These are phyloP conservation scores for Cyclotella kingstonii DNA, from an alignment of 108 stramenopile species.

Conservation along the genomic window DNA sequence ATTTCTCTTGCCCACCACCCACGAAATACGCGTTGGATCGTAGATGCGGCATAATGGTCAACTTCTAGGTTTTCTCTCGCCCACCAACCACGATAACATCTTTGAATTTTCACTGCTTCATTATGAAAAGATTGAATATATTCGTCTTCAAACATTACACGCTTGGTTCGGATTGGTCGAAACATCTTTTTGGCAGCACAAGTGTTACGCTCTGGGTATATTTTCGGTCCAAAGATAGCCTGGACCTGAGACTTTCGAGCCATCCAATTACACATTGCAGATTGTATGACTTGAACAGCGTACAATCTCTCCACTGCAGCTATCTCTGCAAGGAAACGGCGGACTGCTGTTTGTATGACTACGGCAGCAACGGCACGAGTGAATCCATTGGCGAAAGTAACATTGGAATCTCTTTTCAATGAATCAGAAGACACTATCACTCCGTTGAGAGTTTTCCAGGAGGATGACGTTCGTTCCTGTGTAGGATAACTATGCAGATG, in stretches of 20 bases:
- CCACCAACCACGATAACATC: constrained; percentile 45
- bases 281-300: constrained; percentile 42
- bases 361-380: constrained; percentile 76
- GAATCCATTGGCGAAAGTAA: no score
- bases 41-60: constrained; percentile 59
- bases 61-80: constrained; percentile 31
- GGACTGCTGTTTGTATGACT: constrained; percentile 73
- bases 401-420: constrained; percentile 30
- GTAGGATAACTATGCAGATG: constrained; percentile 19
- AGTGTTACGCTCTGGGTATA: no score
- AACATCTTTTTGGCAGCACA: neutral
- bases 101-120: constrained; percentile 42
- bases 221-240: no score
- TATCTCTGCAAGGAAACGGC: constrained; percentile 65
- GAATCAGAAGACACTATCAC: constrained; percentile 21
- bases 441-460: neutral
- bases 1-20: constrained; percentile 84
- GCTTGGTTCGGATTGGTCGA: constrained; percentile 11
- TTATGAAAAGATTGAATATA: constrained; percentile 15
- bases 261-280: constrained; percentile 29
- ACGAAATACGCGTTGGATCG: constrained; percentile 73
- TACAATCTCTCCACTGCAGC: constrained; percentile 26
- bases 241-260: constrained; percentile 12
- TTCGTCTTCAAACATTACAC: constrained; percentile 39
- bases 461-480: constrained; percentile 2